Base-by-base conservation (phyloP, 495 filamentous ascomycete species). In the Penicillium simplicissimum region DNA sequence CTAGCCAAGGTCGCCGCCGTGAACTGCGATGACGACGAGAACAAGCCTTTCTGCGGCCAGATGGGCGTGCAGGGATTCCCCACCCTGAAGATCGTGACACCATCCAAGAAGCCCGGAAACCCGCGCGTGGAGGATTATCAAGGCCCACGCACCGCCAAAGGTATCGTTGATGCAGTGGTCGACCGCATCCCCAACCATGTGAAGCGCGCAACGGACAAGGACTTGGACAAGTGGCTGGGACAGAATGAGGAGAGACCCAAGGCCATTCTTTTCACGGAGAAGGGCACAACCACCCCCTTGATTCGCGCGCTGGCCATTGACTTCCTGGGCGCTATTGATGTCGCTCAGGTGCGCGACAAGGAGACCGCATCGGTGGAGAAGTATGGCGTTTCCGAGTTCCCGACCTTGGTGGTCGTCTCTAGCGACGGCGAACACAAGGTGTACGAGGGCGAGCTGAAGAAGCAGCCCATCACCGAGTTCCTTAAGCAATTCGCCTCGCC, bases 61-160 rank as follows among this genome's bases (percentile, higher is more conserved):
- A 91, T 97, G 87, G 95, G 94, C 49, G 87, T 99, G 23, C 84
- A 96, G 77, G 95, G 95, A 43, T 99, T 97, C 81, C 95, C 95
- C 2, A 98, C 95, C 1, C 80, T 99, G 57, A 99, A 99, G 82
- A 94, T 96, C 59, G 85, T 98, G 64, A 87, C 85, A 42, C 96
- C 95, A 0, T 85, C 85, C 53, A 94, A 93, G 74, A 92, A 90
- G 71, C 78, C 85, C 17, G 90, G 92, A 54, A 91, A 89, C 71
- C 94, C 96, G 1, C 80, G 82, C 31, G 88, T 97, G 5, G 93
- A 97, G 74, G 96, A 99, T 73, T 99, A 99, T 76, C 84, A 95
- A 58, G 94, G 96, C 9, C 77, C 80, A 14, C 84, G 95, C 60
- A 89, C 80, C 5, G 90, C 93, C 35, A 95, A 91, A 67, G 92